Base-by-base conservation (phyloP, 345 rosid genomes). In the Carallia pectinifolia region DNA sequence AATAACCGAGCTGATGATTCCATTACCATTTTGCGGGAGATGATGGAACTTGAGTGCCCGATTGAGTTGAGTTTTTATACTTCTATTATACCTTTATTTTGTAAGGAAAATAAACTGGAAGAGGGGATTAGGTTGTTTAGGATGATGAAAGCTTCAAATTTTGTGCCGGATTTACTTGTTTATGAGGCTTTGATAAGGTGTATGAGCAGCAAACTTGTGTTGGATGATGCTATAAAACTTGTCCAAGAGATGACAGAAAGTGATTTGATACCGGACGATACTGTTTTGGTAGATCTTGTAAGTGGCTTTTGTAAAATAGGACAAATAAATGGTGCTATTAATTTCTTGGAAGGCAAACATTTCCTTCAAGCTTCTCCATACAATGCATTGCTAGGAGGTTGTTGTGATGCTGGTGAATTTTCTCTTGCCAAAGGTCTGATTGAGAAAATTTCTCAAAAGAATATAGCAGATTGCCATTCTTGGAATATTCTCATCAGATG, bases 401-500 rank as follows among this genome's bases (percentile, higher is more conserved):
- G 81, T 71, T 81, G 85, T 72, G 65, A 52, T 67, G 83, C 78
- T 29, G 85, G 71, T 72, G 58, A 76, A 3, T 69, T 80, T 76
- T 61, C 40, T 52, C 15, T 76, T 70, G 91, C 87, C n/a, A 80
- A 76, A 62, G 55, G 64, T 67, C 54, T 78, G 23, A 67, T 81
- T 27, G 81, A 68, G 62, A 78, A 78, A 68, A 80, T 87, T 84
- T 79, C 62, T 18, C 64, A 74, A 64, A 72, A 69, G 39, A 75
- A 70, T 48, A 75, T 83, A 55, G 76, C 75, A 59, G 84, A 86
- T 58, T 66, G 84, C 58, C 70, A 78, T 71, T 85, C 87, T 59
- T 84, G 90, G 86, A 84, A 84, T 74, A 71, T 79, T 79, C 73
- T 68, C 30, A 76, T 86, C 71, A 75, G 85, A 59, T 84, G 86